These are phyloP conservation scores for Penicillium sp. DNA, from an alignment of 2,329 filamentous ascomycete genomes.

Conservation along the genomic window DNA sequence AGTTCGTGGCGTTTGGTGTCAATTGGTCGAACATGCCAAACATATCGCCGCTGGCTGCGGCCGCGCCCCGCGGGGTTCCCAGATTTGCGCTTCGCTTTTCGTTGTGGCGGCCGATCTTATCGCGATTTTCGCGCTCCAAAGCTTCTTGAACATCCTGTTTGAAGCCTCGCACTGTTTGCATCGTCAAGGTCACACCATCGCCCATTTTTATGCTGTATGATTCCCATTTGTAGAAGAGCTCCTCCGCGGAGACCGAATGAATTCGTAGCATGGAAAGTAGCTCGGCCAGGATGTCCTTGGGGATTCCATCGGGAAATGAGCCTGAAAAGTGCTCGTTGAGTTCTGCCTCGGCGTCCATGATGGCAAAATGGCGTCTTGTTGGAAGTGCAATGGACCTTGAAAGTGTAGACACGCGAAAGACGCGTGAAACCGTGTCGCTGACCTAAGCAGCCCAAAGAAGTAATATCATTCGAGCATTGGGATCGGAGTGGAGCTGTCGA, in stretches of 20 bases:
- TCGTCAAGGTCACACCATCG: conserved; percentile 67
- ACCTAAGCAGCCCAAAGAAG: conserved; percentile 20
- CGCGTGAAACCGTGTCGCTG: conserved; percentile 24
- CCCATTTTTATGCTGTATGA: conserved; percentile 96
- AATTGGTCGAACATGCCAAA: conserved; percentile 78
- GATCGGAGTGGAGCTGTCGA: conserved; percentile 16
- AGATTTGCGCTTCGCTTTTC: conserved; percentile 59
- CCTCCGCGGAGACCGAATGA: conserved; percentile 74
- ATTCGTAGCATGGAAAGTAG: conserved; percentile 81
- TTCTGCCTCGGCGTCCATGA: conserved; percentile 52
- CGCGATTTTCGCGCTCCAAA: conserved; percentile 71
- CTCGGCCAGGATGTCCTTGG: conserved; percentile 74
- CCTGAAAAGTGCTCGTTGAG: conserved; percentile 58
- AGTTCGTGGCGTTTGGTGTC: conserved; percentile 58
- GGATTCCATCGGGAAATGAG: conserved; percentile 56
- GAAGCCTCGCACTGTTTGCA: conserved; percentile 70
- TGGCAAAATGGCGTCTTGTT: conserved; percentile 4
- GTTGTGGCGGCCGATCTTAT: conserved; percentile 57
- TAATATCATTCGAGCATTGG: conserved; percentile 15
- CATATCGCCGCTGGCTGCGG: conserved; percentile 61
- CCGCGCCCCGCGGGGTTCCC: conserved; percentile 57
- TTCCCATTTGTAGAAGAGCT: conserved; percentile 98
- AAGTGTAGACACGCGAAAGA: conserved; percentile 14
- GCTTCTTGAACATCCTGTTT: conserved; percentile 83
- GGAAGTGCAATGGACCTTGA: neutral